Base-by-base conservation (phyloP, 2,329 filamentous ascomycete genomes). In the Microcyclospora tardicrescens region DNA sequence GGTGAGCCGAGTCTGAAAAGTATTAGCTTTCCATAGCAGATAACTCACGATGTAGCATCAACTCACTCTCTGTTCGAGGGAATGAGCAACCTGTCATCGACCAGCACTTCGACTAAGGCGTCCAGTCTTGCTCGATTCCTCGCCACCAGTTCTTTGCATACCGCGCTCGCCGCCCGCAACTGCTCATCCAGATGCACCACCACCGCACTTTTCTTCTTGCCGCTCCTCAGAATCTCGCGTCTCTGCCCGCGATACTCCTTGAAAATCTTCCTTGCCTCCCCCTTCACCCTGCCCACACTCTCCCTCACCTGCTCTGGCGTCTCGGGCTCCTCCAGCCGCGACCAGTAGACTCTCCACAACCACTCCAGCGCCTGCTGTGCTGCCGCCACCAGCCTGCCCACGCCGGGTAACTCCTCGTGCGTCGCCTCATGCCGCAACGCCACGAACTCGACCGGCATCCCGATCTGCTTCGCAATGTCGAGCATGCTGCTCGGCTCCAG, bases 341-440 rank as follows among this genome's bases (percentile, higher is more conserved):
- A 62, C 87, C 87, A 96, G 65, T 93, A 95, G 59, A 84, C 84
- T 38, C 78, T 71, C 84, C 84, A 94, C 37, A 95, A 77, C 87
- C 87, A 95, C 33, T 69, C 67, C 44, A 95, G 66, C 1, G 81
- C 84, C 50, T 80, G 75, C 45, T 69, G 64, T 1, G 81, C 75
- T 1, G 81, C 81, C 28, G 71, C 70, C 37, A 84, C 74, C 44
- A 95, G 66, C 45, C 84, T 77, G 10, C 73, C 69, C 38, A 94
- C 66, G 1, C 79, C 78, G 0, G 87, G 87, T 40, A 94, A 66
- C 56, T 86, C 82, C 59, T 93, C 84, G 59, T 96, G 87, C 31
- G 86, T 93, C 33, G 83, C 84, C 62, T 93, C 83, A 59, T 95
- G 87, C 34, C 87, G 75, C 42, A 93, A 68, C 65, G 93, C 86